These are phyloP conservation scores for Plenodomus tracheiphilus DNA, from an alignment of 2,329 filamentous ascomycete genomes.

Conservation along the genomic window DNA sequence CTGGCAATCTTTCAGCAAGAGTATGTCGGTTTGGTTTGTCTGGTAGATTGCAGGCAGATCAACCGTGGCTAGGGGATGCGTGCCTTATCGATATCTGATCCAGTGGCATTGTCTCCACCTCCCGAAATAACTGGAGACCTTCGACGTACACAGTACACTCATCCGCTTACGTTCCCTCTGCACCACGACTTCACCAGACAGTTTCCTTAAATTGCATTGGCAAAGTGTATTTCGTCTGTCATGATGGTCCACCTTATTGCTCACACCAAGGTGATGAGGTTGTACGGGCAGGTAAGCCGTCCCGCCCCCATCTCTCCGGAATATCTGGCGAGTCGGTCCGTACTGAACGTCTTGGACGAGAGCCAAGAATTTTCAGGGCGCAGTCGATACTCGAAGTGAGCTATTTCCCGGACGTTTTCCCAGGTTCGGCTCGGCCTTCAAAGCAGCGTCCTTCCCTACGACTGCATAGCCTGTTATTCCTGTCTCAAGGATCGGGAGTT, in stretches of 20 bases:
- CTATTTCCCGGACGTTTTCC: not conserved
- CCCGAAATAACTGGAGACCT: not conserved
- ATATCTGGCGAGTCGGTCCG: conserved; percentile 26
- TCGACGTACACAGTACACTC: too few species aligned
- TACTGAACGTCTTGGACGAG: conserved; percentile 9
- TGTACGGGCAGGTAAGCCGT: not conserved
- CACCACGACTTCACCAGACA: not conserved
- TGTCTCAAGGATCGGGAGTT: too few species aligned
- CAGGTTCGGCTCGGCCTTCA: not conserved
- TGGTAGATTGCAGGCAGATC: too few species aligned
- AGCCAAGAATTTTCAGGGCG: conserved; percentile 20
- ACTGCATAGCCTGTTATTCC: too few species aligned
- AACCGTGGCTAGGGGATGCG: too few species aligned
- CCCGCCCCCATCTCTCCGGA: conserved; percentile 4
- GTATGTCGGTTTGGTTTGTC: too few species aligned
- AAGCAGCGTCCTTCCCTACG: not conserved
- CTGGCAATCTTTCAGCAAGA: too few species aligned
- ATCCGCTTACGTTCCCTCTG: too few species aligned
- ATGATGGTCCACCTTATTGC: not conserved
- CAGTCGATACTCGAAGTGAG: conserved; percentile 14
- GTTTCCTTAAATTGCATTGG: not conserved
- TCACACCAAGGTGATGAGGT: not conserved
- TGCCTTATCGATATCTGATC: not conserved
- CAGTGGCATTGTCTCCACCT: not conserved
- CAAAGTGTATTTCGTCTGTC: not conserved